Conservation (phyloP, 345 rosid genomes). For the Aurinia saxatilis region DNA sequence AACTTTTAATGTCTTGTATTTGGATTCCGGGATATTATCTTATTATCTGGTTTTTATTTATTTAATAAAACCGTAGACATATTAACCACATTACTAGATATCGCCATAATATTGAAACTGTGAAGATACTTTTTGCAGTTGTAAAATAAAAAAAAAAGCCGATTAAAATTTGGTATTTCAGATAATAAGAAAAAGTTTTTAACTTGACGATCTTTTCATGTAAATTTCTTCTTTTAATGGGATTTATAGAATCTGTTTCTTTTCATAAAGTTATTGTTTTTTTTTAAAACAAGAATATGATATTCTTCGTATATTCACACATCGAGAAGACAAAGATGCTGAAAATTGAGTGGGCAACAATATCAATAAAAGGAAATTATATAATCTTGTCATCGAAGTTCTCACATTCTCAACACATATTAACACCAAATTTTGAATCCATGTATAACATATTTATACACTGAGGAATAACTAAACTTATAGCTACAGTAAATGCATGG, state of each 20-base stretch:
- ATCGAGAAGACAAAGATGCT: slow-evolving; percentile 34
- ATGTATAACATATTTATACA: neutral
- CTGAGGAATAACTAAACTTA: neutral
- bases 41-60: neutral
- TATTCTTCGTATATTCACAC: neutral
- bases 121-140: no score
- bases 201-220: no score
- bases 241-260: no score
- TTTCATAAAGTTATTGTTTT: no score
- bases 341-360: slow-evolving; percentile 16
- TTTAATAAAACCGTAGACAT: neutral
- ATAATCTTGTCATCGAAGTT: slow-evolving; percentile 31
- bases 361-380: neutral
- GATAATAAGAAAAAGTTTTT: no score
- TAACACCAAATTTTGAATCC: neutral
- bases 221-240: no score
- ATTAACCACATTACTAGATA: neutral
- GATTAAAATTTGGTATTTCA: no score
- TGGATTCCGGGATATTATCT: slow-evolving; percentile 1
- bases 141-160: no score
- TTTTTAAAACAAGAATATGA: no score
- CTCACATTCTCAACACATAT: slow-evolving; percentile 40
- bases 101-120: no score
- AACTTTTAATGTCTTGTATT: neutral
- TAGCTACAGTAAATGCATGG: slow-evolving; percentile 34